Evolutionary conservation across 2,329 filamentous ascomycete genomes (phyloP).

Genomic region (Beauveria medogensis): DNA sequence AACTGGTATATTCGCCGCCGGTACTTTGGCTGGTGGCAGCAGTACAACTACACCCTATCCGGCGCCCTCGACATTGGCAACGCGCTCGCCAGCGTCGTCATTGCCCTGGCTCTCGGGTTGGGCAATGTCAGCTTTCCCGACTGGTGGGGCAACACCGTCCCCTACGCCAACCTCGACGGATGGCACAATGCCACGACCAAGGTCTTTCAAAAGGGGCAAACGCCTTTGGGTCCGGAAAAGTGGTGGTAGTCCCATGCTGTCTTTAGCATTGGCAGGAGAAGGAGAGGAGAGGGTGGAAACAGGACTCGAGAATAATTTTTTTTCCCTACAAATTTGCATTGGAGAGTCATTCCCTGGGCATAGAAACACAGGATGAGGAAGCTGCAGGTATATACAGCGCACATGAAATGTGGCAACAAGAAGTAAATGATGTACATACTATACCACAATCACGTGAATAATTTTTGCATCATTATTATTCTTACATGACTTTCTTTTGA

Average conservation of each 20-base stretch:
- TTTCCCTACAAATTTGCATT: too few relatives aligned
- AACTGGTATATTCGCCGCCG: slow-evolving; percentile 43
- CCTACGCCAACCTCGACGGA: slow-evolving; percentile 23
- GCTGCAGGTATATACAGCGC: too few relatives aligned
- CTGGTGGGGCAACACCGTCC: slow-evolving; percentile 42
- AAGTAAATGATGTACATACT: too few relatives aligned
- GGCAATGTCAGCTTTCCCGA: slow-evolving; percentile 33
- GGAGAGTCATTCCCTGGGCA: too few relatives aligned
- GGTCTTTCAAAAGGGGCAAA: slow-evolving; percentile 17
- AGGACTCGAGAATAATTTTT: too few relatives aligned
- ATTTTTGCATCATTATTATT: too few relatives aligned
- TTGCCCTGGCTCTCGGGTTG: slow-evolving; percentile 34
- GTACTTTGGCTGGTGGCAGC: slow-evolving; percentile 48
- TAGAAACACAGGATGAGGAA: too few relatives aligned
- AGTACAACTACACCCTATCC: slow-evolving; percentile 50
- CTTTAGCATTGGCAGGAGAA: too few relatives aligned
- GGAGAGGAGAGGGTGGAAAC: too few relatives aligned
- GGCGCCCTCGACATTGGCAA: slow-evolving; percentile 47
- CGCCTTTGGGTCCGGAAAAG: slow-evolving; percentile 20
- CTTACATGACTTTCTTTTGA: too few relatives aligned
- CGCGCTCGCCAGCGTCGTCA: slow-evolving; percentile 43
- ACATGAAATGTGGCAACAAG: too few relatives aligned
- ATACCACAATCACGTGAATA: too few relatives aligned
- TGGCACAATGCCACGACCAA: slow-evolving; percentile 19
- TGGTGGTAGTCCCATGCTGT: slow-evolving; percentile 15